phyloP scores from a whole-genome alignment of 2,329 filamentous ascomycete genomes.

The Endothia cerciana region DNA sequence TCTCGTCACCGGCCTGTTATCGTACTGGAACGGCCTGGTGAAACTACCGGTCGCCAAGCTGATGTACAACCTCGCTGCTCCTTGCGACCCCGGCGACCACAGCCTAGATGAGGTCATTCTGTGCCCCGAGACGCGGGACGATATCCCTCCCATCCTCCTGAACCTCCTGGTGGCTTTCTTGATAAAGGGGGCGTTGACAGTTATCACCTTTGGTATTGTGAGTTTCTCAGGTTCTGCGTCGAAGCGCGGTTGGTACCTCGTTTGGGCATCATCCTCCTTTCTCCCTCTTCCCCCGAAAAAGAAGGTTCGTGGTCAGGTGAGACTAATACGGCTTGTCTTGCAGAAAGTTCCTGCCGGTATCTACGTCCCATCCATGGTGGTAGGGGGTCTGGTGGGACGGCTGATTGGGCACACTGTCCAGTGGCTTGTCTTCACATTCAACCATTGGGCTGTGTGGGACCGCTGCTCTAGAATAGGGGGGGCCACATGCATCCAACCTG shows the following conservation, averaged over 20 bases:
- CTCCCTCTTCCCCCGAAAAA: no score
- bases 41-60: conserved; percentile 89
- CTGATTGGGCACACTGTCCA: conserved; percentile 86
- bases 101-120: conserved; percentile 71
- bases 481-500: conserved; percentile 88
- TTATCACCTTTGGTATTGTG: conserved; percentile 88
- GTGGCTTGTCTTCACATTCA: conserved; percentile 75
- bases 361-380: conserved; percentile 98
- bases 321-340: background rate
- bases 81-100: conserved; percentile 73
- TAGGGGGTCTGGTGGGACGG: conserved; percentile 88
- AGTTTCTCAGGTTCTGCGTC: conserved; percentile 36
- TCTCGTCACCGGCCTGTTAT: conserved; percentile 77
- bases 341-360: conserved; percentile 93
- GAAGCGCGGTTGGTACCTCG: no score
- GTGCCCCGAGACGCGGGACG: conserved; percentile 72
- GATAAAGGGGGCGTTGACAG: conserved; percentile 86
- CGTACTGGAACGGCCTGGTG: conserved; percentile 93
- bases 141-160: conserved; percentile 77
- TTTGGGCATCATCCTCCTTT: no score
- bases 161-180: conserved; percentile 79
- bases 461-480: conserved; percentile 71
- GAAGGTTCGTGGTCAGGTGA: no score
- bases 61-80: conserved; percentile 85
- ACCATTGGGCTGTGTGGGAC: conserved; percentile 73